Conservation (phyloP, 2,329 filamentous ascomycete genomes). For the Apiospora pterosperma region DNA sequence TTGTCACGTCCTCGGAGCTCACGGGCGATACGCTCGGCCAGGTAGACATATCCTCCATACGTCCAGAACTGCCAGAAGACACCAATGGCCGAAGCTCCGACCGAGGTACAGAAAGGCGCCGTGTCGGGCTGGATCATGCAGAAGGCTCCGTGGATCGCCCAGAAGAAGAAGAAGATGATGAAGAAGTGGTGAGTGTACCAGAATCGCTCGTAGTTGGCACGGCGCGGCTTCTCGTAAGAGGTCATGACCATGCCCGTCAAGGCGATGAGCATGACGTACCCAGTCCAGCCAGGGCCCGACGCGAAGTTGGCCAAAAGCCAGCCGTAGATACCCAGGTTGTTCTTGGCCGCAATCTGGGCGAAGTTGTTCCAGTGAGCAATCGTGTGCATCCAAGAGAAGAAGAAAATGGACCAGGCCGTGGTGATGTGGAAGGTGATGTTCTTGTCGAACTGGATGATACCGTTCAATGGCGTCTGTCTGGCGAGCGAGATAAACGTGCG, state of each 20-base stretch:
- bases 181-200: slow-evolving; percentile 91
- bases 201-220: slow-evolving; percentile 83
- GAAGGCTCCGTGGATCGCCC: slow-evolving; percentile 85
- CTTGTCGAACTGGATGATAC: slow-evolving; percentile 85
- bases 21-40: slow-evolving; percentile 74
- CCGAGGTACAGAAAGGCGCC: slow-evolving; percentile 71
- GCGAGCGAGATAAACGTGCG: slow-evolving; percentile 79
- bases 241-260: slow-evolving; percentile 77
- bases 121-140: slow-evolving; percentile 88
- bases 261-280: slow-evolving; percentile 77
- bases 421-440: slow-evolving; percentile 86
- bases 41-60: slow-evolving; percentile 76
- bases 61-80: slow-evolving; percentile 92
- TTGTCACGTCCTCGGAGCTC: slow-evolving; percentile 78
- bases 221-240: slow-evolving; percentile 71
- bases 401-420: slow-evolving; percentile 83
- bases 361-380: slow-evolving; percentile 88
- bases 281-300: slow-evolving; percentile 80
- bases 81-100: slow-evolving; percentile 63
- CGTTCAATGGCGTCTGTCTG: slow-evolving; percentile 77
- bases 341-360: slow-evolving; percentile 69
- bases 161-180: slow-evolving; percentile 85
- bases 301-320: slow-evolving; percentile 75
- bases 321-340: slow-evolving; percentile 74
- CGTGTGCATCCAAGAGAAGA: slow-evolving; percentile 84